Base-by-base conservation (phyloP, 2,329 filamentous ascomycete genomes). In the Cladophialophora carrionii region DNA sequence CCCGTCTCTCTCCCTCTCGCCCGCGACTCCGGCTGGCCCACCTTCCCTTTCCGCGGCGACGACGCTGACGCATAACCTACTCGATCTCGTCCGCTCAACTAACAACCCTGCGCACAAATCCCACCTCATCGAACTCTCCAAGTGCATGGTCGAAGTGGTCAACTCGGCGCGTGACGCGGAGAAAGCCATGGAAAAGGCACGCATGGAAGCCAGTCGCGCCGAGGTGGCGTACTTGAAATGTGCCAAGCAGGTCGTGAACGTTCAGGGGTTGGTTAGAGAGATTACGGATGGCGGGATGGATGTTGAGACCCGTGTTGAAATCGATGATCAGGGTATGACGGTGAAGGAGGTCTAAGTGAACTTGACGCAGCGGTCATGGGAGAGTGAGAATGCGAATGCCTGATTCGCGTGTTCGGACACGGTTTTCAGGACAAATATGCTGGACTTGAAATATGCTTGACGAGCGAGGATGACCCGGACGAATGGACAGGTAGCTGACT, bases 121-220 rank as follows among this genome's bases (percentile, higher is more conserved):
- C 12, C 46, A 63, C 17, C 57, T 73, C 10, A 67, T 73, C 22
- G 62, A 73, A 52, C 61, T 73, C 14, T 67, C 69, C 8, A 70
- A 71, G 49, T 55, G 70, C 31, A 68, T 74, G 66, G 72, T 73
- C 6, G 68, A 70, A 60, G 67, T 66, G 1, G 70, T 74, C 31
- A 67, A 65, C 26, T 52, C 68, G 57, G 72, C 72, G 3, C 56
- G 73, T 14, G 70, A 74, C 53, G 73, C 71, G 51, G 72, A 73
- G 61, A 73, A 71, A 54, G 71, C 72, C 17, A 68, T 71, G 66
- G 71, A 73, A 57, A 72, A 74, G 57, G 71, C 72, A 5, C 70
- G 67, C 59, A 67, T 71, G 62, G 73, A 73, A 31, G 70, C 71
- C 12, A 63, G 70, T 17, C 69, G 65, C 14, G 73, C 72, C 29